Evolutionary conservation across 768 basidiomycete genomes (phyloP), one percentile per base, ranked within the genome.

Genomic region (Mycena leptocephala): DNA sequence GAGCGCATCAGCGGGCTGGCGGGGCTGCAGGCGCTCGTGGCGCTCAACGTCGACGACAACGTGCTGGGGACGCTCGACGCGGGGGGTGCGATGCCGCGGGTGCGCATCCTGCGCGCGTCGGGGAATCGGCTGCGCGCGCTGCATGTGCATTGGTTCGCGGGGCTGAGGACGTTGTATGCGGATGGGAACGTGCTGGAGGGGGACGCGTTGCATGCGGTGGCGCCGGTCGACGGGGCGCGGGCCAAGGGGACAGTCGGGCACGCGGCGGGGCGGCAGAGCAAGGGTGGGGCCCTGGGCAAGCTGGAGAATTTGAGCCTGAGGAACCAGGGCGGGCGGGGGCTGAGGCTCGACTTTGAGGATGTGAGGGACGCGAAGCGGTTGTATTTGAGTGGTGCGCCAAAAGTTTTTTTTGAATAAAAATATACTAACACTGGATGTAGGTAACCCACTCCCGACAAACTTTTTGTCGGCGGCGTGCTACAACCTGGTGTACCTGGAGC

Each of bases 271-370:
- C 39, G 70, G 32, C 70, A 66, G 33, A n/a, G 68, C 35, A 32
- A 28, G 26, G 22, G 65, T 14, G 63, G 81, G 91, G 80, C 88
- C 90, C 20, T 85, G 95, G 79, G 85, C 83, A 64, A 92, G 84
- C 87, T 99, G 81, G 97, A 99, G 85, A 96, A 96, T 81, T 88
- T 99, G 65, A 97, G 96, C 81, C 78, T 99, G 87, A 91, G 98
- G 84, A 96, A 97, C 85, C 98, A 99, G 85, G 89, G 90, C 81
- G 93, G 93, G 77, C 88, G 90, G 55, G 91, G 90, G 71, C 84
- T 97, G 95, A 95, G 84, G 91, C 95, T 93, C 59, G 77, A 77
- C 33, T 77, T 80, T 86, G 92, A 92, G 80, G 95, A 96, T 82
- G 91, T 98, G 81, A 93, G 96, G 82, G 96, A 97, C 87, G 93